A percentile compares a stretch with the other conserved stretches of the same genome.
Evolutionary conservation across 2,329 filamentous ascomycete species (phyloP).

Genomic region (Magnaporthales sp.): DNA sequence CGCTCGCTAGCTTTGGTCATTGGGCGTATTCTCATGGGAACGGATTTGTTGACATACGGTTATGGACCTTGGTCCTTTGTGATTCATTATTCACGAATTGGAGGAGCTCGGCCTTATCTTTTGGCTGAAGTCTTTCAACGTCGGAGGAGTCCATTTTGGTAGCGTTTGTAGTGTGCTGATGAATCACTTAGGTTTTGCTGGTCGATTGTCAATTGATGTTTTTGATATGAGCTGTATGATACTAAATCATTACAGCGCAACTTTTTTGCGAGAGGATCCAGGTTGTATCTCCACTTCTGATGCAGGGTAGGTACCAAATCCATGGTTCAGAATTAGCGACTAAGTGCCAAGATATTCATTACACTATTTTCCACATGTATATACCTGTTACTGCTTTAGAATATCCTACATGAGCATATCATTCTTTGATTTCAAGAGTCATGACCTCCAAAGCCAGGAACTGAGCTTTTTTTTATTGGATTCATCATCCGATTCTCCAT

Average conservation of each 20-base stretch:
- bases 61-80: conserved; percentile 65
- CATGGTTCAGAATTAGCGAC: neutral
- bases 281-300: neutral
- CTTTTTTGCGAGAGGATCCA: neutral
- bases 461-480: neutral
- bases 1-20: too few species aligned
- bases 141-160: conserved; percentile 44
- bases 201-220: neutral
- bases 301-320: neutral
- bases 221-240: neutral
- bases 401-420: neutral
- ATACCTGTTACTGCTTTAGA: neutral
- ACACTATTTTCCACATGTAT: neutral
- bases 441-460: neutral
- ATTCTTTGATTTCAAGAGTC: neutral
- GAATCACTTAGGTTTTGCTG: neutral
- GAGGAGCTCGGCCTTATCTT: conserved; percentile 81
- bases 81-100: conserved; percentile 77
- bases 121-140: conserved; percentile 65
- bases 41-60: conserved; percentile 39
- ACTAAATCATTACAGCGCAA: neutral
- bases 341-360: neutral
- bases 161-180: neutral
- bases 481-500: neutral
- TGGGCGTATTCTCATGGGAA: neutral